Base-by-base conservation (phyloP, 2,329 filamentous ascomycete genomes). In the Alternaria consortialis region DNA sequence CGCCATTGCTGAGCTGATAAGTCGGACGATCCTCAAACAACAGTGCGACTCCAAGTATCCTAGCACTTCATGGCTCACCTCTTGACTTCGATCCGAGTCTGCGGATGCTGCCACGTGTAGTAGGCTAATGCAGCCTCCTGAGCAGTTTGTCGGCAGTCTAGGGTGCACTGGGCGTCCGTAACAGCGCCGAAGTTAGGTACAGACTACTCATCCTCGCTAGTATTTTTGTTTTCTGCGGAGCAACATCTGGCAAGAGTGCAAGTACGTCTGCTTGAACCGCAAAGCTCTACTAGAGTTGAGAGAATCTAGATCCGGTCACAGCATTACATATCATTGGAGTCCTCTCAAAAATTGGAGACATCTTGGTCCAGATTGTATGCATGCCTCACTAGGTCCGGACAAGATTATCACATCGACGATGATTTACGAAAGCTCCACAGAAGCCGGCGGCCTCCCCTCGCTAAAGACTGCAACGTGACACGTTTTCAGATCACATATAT, bases 51-150 rank as follows among this genome's bases (percentile, higher is more conserved):
- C 27, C 34, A 34, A 12, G 36, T 37, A 34, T 50, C 23, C 36
- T 56, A 23, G 39, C 23, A 15, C 57, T 56, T 17, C 25, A 27
- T 31, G 17, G 32, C 34, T 23, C 34, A 42, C 47, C 11, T n/a
- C 15, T 39, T 29, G 29, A 53, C 31, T 42, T 39, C 36, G 47
- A 39, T 42, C 47, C 53, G 29, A 47, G 47, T 57, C 23, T 34
- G 42, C 29, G 47, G 40, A 48, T 53, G 34, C 34, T 34, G 39
- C 32, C 32, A 42, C 40, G 36, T 43, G 31, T 34, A 23, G 29
- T 29, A 17, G 36, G 54, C 58, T 61, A 58, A 58, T 48, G 58
- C 58, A 60, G 54, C 48, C 34, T 53, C 48, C 58, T 47, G 58
- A 25, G 36, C 20, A 50, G 37, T 37, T 53, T 31, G 15, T 12